Percentiles rank a stretch among this genome's conserved stretches.
phyloP scores from a whole-genome alignment of 805 yeast genomes.

The Kazachstania taianensis region DNA sequence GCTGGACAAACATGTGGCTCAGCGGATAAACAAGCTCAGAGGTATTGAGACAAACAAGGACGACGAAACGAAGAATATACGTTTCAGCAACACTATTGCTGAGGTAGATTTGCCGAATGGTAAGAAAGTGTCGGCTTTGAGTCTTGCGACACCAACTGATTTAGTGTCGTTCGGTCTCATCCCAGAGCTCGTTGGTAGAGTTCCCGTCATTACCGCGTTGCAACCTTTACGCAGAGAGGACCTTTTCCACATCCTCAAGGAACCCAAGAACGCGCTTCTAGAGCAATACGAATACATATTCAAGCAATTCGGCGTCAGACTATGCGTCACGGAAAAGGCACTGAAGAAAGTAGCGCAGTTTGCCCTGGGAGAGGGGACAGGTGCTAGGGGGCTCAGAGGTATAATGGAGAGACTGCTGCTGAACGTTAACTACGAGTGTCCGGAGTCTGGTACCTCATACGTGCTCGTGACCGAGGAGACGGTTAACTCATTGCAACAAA shows the following conservation, averaged over 20 bases:
- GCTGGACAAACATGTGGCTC: constrained; percentile 38
- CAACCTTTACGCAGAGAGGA: constrained; percentile 37
- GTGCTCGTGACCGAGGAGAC: constrained; percentile 40
- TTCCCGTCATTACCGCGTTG: constrained; percentile 44
- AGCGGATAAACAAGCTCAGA: constrained; percentile 25
- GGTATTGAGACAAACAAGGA: constrained; percentile 4
- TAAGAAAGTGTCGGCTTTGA: constrained; percentile 33
- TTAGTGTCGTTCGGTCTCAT: constrained; percentile 44
- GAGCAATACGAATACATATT: constrained; percentile 46
- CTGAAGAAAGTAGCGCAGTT: constrained; percentile 37
- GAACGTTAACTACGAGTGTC: constrained; percentile 48
- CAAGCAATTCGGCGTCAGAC: constrained; percentile 40
- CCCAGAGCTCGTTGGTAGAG: constrained; percentile 51
- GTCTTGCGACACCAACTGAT: constrained; percentile 40
- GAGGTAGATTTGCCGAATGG: constrained; percentile 32
- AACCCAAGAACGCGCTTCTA: constrained; percentile 46
- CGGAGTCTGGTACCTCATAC: constrained; percentile 43
- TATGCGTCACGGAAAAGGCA: constrained; percentile 41
- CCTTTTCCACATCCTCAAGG: constrained; percentile 39
- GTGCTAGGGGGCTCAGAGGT: constrained; percentile 50
- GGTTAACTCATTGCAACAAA: constrained; percentile 31
- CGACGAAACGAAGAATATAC: constrained; percentile 8
- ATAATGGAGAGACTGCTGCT: constrained; percentile 43
- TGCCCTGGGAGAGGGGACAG: constrained; percentile 45
- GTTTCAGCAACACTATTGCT: constrained; percentile 24